phyloP scores from a whole-genome alignment of 1,139 yeast species.

The Pichia sp. region DNA sequence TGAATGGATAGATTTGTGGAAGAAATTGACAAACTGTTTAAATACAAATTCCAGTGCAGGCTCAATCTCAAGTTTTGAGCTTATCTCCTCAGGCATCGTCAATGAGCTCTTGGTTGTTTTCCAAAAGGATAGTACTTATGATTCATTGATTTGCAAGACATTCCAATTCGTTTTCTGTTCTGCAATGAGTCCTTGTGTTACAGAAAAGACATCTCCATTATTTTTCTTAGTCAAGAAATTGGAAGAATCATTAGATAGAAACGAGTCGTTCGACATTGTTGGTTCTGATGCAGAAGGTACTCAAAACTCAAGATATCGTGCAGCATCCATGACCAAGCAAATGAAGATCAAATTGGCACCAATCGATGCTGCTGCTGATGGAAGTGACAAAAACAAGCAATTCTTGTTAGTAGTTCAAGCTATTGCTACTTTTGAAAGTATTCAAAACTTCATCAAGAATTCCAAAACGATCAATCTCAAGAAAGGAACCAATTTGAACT shows the following conservation, averaged over 20 bases:
- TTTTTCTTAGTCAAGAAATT: conserved; percentile 50
- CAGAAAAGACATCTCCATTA: conserved; percentile 36
- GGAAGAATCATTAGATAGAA: conserved; percentile 73
- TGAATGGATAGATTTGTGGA: conserved; percentile 52
- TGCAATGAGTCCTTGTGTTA: conserved; percentile 22
- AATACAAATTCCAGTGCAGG: conserved; percentile 30
- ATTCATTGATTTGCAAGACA: conserved; percentile 39
- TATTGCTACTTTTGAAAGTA: conserved; percentile 76
- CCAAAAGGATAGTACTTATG: conserved; percentile 29
- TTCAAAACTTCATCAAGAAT: conserved; percentile 59
- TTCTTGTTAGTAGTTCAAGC: conserved; percentile 79
- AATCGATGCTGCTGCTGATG: conserved; percentile 32
- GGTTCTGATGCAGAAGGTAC: conserved; percentile 34
- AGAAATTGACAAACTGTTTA: conserved; percentile 36
- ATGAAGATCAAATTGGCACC: conserved; percentile 54
- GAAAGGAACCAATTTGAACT: conserved; percentile 23
- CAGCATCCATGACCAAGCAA: conserved; percentile 72
- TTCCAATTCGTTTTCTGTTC: conserved; percentile 49
- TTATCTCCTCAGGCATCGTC: conserved; percentile 67
- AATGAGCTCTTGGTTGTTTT: conserved; percentile 46
- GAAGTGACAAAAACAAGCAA: conserved; percentile 38
- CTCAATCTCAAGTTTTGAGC: conserved; percentile 69
- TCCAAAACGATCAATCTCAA: conserved; percentile 11
- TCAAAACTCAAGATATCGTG: conserved; percentile 33
- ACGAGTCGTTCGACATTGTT: conserved; percentile 73